phyloP scores from a whole-genome alignment of 2,329 filamentous ascomycete species.

The Kalaharituber pfeilii region DNA sequence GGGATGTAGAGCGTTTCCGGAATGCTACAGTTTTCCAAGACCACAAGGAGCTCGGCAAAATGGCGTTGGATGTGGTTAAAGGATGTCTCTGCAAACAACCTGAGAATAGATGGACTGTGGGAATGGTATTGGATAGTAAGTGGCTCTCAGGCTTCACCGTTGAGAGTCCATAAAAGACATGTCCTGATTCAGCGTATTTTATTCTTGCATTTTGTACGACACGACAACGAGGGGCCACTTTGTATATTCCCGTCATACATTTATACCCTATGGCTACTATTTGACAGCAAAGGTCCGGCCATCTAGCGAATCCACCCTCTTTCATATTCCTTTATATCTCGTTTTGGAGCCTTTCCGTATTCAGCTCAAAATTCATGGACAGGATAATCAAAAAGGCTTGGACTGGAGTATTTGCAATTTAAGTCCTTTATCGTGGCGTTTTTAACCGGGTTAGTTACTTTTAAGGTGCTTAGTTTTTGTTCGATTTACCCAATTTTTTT shows the following conservation, averaged over 20 bases:
- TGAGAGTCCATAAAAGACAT: not conserved
- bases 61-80: slow-evolving; percentile 38
- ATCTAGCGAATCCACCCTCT: too few species aligned
- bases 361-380: too few species aligned
- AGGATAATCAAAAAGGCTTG: not conserved
- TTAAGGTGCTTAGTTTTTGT: not conserved
- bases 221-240: too few species aligned
- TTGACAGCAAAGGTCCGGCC: too few species aligned
- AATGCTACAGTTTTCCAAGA: slow-evolving; percentile 28
- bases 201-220: too few species aligned
- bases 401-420: not conserved
- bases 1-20: slow-evolving; percentile 37
- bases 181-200: too few species aligned
- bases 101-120: slow-evolving; percentile 39
- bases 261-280: too few species aligned
- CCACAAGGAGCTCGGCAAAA: slow-evolving; percentile 27
- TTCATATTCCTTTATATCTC: too few species aligned
- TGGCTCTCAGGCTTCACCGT: slow-evolving; percentile 35
- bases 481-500: not conserved
- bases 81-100: slow-evolving; percentile 43
- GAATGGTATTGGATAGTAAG: slow-evolving; percentile 36
- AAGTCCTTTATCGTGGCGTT: not conserved
- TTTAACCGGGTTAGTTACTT: not conserved
- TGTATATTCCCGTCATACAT: too few species aligned
- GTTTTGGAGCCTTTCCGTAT: too few species aligned